phyloP scores from a whole-genome alignment of 306 rosid genomes.

The Vachellia collinsii region DNA sequence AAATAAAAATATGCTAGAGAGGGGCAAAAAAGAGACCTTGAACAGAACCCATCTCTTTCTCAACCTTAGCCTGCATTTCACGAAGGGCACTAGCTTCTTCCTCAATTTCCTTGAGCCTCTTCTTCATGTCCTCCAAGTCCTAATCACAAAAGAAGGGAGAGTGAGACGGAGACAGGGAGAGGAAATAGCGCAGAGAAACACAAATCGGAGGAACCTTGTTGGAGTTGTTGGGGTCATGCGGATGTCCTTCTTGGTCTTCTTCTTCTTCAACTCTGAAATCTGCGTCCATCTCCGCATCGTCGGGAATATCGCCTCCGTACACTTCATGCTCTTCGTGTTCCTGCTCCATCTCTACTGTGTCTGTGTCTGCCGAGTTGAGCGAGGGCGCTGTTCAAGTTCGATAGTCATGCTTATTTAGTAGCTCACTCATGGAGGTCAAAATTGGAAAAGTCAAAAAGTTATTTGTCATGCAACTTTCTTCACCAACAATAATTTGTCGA shows the following conservation, averaged over 20 bases:
- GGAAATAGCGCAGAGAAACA: background rate
- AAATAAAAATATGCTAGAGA: slow-evolving; percentile 1
- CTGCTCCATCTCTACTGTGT: slow-evolving; percentile 30
- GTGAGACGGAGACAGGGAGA: slow-evolving; percentile 12
- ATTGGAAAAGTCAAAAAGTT: background rate
- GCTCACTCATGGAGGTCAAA: background rate
- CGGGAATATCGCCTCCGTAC: slow-evolving; percentile 74
- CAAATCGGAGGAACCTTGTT: slow-evolving; percentile 44
- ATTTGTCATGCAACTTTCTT: background rate
- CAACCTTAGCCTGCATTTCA: slow-evolving; percentile 99
- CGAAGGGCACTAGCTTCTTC: slow-evolving; percentile 97
- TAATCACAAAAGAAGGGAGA: slow-evolving; percentile 26
- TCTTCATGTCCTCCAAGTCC: slow-evolving; percentile 99
- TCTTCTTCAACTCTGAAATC: slow-evolving; percentile 54
- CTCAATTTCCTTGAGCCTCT: slow-evolving; percentile 95
- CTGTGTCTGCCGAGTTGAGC: background rate
- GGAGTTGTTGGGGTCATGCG: slow-evolving; percentile 46
- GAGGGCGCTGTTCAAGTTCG: background rate
- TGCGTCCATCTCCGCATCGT: slow-evolving; percentile 65
- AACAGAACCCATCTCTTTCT: slow-evolving; percentile 98
- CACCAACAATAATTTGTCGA: no score
- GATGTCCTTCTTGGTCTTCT: slow-evolving; percentile 49
- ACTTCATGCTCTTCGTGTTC: slow-evolving; percentile 70
- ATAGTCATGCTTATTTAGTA: background rate
- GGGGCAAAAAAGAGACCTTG: slow-evolving; percentile 52